phyloP scores from a whole-genome alignment of 768 basidiomycete genomes.

The Amanita rubescens region DNA sequence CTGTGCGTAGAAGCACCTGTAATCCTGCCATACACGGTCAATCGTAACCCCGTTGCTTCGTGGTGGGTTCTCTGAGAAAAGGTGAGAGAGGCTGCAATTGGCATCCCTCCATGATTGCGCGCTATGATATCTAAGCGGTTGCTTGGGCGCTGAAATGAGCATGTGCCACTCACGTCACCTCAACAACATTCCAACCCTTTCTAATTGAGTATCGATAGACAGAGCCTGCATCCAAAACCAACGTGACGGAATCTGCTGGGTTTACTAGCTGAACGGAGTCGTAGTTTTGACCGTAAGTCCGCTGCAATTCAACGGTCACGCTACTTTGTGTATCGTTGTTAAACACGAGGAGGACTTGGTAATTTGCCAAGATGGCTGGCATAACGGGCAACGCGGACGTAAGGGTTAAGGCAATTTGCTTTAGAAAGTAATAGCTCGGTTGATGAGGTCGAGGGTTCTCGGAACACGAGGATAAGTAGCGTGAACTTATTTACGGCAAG shows the following conservation, averaged over 20 bases:
- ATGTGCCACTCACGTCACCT: conserved; percentile 50
- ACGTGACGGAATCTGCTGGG: conserved; percentile 56
- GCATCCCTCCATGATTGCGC: conserved; percentile 63
- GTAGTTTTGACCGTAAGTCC: conserved; percentile 53
- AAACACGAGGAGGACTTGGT: conserved; percentile 63
- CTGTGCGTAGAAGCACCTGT: conserved; percentile 35
- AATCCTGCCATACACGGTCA: conserved; percentile 61
- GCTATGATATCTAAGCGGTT: conserved; percentile 23
- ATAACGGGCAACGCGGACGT: conserved; percentile 28
- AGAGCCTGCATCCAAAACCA: conserved; percentile 62
- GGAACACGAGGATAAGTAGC: conserved; percentile 12
- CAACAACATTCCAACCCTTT: conserved; percentile 54
- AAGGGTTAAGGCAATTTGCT: conserved; percentile 15
- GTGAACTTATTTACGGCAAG: conserved; percentile 3
- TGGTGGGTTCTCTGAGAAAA: conserved; percentile 40
- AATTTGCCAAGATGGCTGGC: conserved; percentile 52
- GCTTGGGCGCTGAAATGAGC: background rate
- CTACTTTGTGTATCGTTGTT: conserved; percentile 62
- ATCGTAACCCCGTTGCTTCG: conserved; percentile 48
- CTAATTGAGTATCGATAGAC: conserved; percentile 67
- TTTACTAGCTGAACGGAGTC: conserved; percentile 49
- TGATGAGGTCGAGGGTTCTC: conserved; percentile 2
- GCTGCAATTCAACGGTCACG: conserved; percentile 55
- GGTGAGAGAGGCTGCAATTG: conserved; percentile 51
- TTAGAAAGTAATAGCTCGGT: background rate